phyloP scores from a whole-genome alignment of 371 early-diverging fungal species.

The Fennellomyces sp. region DNA sequence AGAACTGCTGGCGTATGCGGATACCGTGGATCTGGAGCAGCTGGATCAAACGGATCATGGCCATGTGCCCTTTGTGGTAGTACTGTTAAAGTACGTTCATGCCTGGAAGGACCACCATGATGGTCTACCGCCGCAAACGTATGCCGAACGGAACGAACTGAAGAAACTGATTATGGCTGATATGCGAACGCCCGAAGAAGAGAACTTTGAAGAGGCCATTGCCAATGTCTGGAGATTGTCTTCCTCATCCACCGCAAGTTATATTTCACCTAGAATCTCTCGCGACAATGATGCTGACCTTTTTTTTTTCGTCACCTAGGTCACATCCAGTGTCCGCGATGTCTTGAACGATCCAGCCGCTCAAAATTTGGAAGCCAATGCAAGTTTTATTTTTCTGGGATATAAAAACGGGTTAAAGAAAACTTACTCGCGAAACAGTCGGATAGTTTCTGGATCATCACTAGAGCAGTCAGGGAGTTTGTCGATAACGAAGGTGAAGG shows the following conservation, averaged over 20 bases:
- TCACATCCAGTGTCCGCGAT: constrained; percentile 52
- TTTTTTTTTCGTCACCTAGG: no score
- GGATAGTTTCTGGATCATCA: constrained; percentile 85
- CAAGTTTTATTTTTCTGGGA: constrained; percentile 22
- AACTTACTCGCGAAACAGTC: constrained; percentile 48
- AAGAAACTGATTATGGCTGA: constrained; percentile 59
- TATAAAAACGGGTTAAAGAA: no score
- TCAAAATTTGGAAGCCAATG: constrained; percentile 49
- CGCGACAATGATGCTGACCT: no score
- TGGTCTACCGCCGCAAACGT: constrained; percentile 59
- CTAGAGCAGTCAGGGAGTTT: constrained; percentile 79
- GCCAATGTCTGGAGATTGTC: constrained; percentile 58
- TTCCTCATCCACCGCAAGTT: constrained; percentile 27
- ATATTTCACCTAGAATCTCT: no score
- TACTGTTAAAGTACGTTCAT: constrained; percentile 75
- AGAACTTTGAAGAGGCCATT: constrained; percentile 90
- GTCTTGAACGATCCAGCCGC: constrained; percentile 59
- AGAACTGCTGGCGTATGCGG: constrained; percentile 62
- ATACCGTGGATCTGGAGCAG: constrained; percentile 64
- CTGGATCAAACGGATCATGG: constrained; percentile 73
- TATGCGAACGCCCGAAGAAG: constrained; percentile 70
- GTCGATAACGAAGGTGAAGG: constrained; percentile 74
- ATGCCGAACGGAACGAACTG: constrained; percentile 68
- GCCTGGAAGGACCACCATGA: constrained; percentile 66
- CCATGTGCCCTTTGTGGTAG: constrained; percentile 85